These are phyloP conservation scores for Rhodosporidiobolus odoratus DNA, from an alignment of 768 basidiomycete genomes.

Conservation along the genomic window DNA sequence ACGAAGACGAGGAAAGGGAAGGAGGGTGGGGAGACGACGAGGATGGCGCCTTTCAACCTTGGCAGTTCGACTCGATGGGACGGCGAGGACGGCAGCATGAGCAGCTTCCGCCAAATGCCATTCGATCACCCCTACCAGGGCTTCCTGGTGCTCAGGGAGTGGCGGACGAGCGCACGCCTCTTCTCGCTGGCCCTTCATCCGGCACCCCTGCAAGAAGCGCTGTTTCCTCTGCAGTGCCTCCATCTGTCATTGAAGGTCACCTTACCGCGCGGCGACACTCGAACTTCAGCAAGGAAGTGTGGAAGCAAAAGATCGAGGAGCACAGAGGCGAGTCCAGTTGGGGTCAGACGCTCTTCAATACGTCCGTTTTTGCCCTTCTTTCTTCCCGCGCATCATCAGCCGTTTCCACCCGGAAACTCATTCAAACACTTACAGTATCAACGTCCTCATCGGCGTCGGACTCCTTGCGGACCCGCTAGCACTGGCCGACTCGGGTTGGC, in stretches of 20 bases:
- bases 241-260: not conserved
- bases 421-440: slow-evolving; percentile 16
- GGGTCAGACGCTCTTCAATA: slow-evolving; percentile 43
- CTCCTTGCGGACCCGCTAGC: slow-evolving; percentile 53
- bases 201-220: no score
- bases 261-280: not conserved
- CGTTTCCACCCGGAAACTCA: no score
- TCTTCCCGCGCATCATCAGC: not conserved
- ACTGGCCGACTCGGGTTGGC: slow-evolving; percentile 87
- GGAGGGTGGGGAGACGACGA: not conserved
- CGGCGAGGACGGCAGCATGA: not conserved
- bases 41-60: not conserved
- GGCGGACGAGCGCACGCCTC: not conserved
- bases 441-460: slow-evolving; percentile 41
- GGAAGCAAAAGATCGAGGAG: slow-evolving; percentile 35
- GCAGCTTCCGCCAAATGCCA: slow-evolving; percentile 12
- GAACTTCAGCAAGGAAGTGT: slow-evolving; percentile 23
- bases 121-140: not conserved
- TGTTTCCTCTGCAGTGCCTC: not conserved
- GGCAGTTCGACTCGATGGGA: not conserved
- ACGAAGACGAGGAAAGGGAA: slow-evolving; percentile 6
- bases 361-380: slow-evolving; percentile 11
- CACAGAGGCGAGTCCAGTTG: slow-evolving; percentile 37
- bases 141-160: not conserved
- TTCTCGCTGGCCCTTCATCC: no score